Conservation (phyloP, 805 yeast species). For the Nakazawaea laoshanensis region DNA sequence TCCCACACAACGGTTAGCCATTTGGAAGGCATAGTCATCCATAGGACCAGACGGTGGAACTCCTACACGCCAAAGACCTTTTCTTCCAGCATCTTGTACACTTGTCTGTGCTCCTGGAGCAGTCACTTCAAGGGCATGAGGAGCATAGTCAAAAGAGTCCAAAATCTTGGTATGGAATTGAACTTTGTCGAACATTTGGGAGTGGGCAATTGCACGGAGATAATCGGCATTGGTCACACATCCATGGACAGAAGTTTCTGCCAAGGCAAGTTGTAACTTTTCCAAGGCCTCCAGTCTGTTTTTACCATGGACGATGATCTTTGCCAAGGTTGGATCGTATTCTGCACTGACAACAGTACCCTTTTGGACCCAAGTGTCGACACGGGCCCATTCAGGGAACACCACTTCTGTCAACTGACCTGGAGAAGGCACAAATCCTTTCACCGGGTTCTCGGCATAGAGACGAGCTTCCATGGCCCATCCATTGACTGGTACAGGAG, state of each 20-base stretch:
- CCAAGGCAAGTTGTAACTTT: slow-evolving; percentile 70
- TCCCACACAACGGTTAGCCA: slow-evolving; percentile 89
- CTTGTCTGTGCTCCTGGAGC: slow-evolving; percentile 94
- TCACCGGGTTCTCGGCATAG: slow-evolving; percentile 95
- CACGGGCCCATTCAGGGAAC: slow-evolving; percentile 88
- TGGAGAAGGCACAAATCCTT: slow-evolving; percentile 92
- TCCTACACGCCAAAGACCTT: slow-evolving; percentile 82
- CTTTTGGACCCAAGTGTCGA: slow-evolving; percentile 88
- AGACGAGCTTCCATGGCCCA: slow-evolving; percentile 95
- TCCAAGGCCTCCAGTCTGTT: slow-evolving; percentile 79
- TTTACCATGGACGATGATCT: slow-evolving; percentile 89
- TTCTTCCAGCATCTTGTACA: slow-evolving; percentile 93
- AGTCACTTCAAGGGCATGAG: slow-evolving; percentile 77
- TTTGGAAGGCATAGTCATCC: slow-evolving; percentile 86
- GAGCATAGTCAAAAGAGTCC: slow-evolving; percentile 70
- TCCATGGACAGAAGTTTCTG: slow-evolving; percentile 84
- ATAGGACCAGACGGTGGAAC: slow-evolving; percentile 99
- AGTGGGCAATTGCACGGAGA: slow-evolving; percentile 74
- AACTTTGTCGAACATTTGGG: slow-evolving; percentile 77
- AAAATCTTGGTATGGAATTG: slow-evolving; percentile 81
- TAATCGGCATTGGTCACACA: slow-evolving; percentile 88
- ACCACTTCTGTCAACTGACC: slow-evolving; percentile 81
- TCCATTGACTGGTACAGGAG: slow-evolving; percentile 57
- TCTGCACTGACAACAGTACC: slow-evolving; percentile 89
- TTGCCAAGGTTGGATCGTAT: slow-evolving; percentile 94